Evolutionary conservation across 805 yeast genomes (phyloP), one percentile per base, ranked within the genome.

Genomic region (Naumovozyma baii): DNA sequence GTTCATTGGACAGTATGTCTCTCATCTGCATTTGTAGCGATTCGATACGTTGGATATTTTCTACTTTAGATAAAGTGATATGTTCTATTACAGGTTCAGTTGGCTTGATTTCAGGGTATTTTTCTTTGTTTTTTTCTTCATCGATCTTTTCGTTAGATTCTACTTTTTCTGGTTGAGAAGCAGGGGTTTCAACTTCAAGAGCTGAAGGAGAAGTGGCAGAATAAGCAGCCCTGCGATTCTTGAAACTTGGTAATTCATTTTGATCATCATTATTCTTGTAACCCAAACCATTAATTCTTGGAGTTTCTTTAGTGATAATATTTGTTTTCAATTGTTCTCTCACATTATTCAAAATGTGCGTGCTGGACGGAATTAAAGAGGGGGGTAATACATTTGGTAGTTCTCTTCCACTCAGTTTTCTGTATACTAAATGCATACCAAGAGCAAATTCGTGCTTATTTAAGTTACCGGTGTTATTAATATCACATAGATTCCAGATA

Each of bases 371-470:
- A 22, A 87, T 67, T 47, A 90, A 72, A 55, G 87, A 94, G 2
- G 94, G 86, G 2, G 97, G 97, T 39, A 90, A 70, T 39, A 78
- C 68, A 36, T 69, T 57, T 18, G 98, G 98, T 37, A 92, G 64
- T n/a, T 82, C 85, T 47, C 75, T 77, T 2, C 96, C 96, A 55
- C 87, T 88, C 56, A 90, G 67, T 46, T 90, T 74, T 59, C 96
- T 76, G 64, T 92, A 90, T 33, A 90, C 90, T 43, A 90, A 69
- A 69, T 94, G 96, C 97, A 90, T 92, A 25, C 97, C 96, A 28
- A 92, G 87, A 0, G 95, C 82, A 66, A 90, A 92, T 60, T 86
- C 95, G 58, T 90, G 96, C 52, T 76, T 78, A 58, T 84, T 83
- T 49, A 90, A 74, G 55, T 75, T 78, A 3, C 96, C 96, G 40